Percentiles rank a stretch among this genome's conserved stretches.
phyloP scores from a whole-genome alignment of 768 basidiomycete genomes.

The Termitomyces titanicus region DNA sequence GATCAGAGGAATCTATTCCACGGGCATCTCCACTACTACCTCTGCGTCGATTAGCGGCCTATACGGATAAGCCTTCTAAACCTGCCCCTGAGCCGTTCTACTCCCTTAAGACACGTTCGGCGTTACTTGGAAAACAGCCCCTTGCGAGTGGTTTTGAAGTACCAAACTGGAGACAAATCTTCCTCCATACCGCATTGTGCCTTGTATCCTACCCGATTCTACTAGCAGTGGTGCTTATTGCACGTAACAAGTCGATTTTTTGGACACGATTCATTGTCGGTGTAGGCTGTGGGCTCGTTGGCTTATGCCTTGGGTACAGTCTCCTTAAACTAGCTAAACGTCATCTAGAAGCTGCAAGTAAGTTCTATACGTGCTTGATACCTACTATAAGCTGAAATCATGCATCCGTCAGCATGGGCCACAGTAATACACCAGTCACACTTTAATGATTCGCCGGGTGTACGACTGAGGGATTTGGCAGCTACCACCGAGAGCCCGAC shows the following conservation, averaged over 20 bases:
- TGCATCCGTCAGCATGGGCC: slow-evolving; percentile 33
- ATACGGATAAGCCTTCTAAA: slow-evolving; percentile 5
- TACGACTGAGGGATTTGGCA: slow-evolving; percentile 33
- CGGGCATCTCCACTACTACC: background rate
- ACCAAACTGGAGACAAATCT: slow-evolving; percentile 28
- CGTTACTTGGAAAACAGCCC: slow-evolving; percentile 19
- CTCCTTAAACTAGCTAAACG: slow-evolving; percentile 24
- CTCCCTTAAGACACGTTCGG: slow-evolving; percentile 8
- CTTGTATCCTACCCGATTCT: slow-evolving; percentile 30
- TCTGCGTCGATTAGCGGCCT: slow-evolving; percentile 1
- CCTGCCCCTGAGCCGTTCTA: slow-evolving; percentile 8
- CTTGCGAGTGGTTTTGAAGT: slow-evolving; percentile 28
- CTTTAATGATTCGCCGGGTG: slow-evolving; percentile 24
- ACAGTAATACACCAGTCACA: slow-evolving; percentile 40
- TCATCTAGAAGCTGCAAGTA: slow-evolving; percentile 36
- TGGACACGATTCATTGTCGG: slow-evolving; percentile 38
- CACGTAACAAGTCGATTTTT: slow-evolving; percentile 29
- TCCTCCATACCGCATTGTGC: slow-evolving; percentile 28
- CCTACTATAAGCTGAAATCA: background rate
- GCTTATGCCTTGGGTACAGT: slow-evolving; percentile 28
- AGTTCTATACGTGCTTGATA: slow-evolving; percentile 6
- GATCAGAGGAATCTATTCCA: background rate
- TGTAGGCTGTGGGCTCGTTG: slow-evolving; percentile 29
- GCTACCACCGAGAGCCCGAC: slow-evolving; percentile 26
- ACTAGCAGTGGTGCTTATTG: slow-evolving; percentile 25